These are phyloP conservation scores for Boletus tylopilopsis DNA, from an alignment of 768 basidiomycete species.

Conservation along the genomic window DNA sequence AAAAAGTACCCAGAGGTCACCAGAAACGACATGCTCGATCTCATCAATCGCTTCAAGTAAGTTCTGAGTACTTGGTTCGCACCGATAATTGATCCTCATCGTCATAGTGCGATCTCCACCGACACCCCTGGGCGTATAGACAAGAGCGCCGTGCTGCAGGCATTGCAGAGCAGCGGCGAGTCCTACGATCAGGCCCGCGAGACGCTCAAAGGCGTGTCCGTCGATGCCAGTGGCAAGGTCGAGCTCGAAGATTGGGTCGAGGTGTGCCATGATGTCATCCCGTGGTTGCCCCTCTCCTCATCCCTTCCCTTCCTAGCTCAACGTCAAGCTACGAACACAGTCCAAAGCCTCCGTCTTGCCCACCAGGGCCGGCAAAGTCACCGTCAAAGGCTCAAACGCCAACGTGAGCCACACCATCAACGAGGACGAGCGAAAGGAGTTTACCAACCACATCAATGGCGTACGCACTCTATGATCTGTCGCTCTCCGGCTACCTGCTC, in stretches of 20 bases:
- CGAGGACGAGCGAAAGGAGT: constrained; percentile 91
- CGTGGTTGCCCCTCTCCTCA: constrained; percentile 11
- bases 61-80: constrained; percentile 33
- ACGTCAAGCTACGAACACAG: constrained; percentile 70
- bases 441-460: constrained; percentile 97
- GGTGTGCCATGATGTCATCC: constrained; percentile 45
- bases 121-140: constrained; percentile 81
- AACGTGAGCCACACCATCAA: constrained; percentile 97
- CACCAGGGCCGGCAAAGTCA: constrained; percentile 84
- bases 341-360: constrained; percentile 42
- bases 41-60: constrained; percentile 95
- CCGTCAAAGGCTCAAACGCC: constrained; percentile 90
- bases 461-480: constrained; percentile 44
- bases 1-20: constrained; percentile 91
- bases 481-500: constrained; percentile 1
- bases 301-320: constrained; percentile 47
- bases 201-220: constrained; percentile 88
- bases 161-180: constrained; percentile 75
- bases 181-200: constrained; percentile 88
- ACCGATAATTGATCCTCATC: neutral
- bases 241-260: constrained; percentile 99
- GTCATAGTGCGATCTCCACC: constrained; percentile 65
- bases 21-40: constrained; percentile 90
- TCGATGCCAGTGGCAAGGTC: constrained; percentile 93
- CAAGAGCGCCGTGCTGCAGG: constrained; percentile 76